Percentiles rank a stretch among this genome's conserved stretches.
Conservation (phyloP, 192 early-diverging fungal genomes). For the Glomus cerebriforme region DNA sequence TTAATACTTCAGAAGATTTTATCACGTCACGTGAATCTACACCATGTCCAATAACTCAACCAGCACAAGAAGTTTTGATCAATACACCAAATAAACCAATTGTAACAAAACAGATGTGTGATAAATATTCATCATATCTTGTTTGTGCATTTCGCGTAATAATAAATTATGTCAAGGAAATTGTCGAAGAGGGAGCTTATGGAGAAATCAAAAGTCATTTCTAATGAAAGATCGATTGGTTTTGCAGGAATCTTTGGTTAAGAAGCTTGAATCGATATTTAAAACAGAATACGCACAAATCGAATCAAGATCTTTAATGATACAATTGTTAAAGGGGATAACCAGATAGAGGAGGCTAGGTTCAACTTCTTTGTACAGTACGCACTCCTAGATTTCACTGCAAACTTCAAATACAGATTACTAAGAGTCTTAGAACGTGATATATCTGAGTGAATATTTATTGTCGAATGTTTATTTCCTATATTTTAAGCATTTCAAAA, state of each 20-base stretch:
- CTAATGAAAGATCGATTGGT: background rate
- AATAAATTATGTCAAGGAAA: conserved; percentile 7
- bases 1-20: background rate
- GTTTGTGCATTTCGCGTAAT: background rate
- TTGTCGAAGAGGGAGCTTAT: background rate
- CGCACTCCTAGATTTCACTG: background rate
- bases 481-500: background rate
- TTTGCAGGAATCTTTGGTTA: conserved; percentile 1
- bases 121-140: background rate
- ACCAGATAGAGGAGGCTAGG: background rate
- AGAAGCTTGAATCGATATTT: conserved; percentile 8
- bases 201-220: background rate
- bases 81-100: background rate
- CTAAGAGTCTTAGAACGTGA: background rate
- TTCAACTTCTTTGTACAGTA: conserved; percentile 2
- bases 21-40: background rate
- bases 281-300: background rate
- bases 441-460: background rate
- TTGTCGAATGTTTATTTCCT: background rate
- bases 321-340: conserved; percentile 3
- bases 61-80: background rate
- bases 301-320: background rate
- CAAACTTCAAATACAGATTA: background rate
- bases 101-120: background rate
- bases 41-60: background rate